Evolutionary conservation across 108 stramenopile genomes (phyloP).

Genomic region (Asterionellopsis glacialis): DNA sequence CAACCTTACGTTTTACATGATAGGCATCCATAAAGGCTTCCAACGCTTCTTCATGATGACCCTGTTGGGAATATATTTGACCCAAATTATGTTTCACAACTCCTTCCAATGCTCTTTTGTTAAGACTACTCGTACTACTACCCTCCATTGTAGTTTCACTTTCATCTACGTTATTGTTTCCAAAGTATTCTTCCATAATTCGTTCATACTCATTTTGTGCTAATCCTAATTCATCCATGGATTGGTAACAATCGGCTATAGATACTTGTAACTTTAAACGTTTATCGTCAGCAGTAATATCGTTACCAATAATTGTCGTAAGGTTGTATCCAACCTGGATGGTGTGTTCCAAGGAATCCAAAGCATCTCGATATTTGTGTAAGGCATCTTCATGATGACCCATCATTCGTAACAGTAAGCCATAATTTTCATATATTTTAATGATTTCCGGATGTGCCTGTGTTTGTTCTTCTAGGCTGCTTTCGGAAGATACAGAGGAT

Average conservation of each 20-base stretch:
- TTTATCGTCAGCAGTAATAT: conserved; percentile 1
- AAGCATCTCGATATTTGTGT: conserved; percentile 40
- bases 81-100: conserved; percentile 44
- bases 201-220: conserved; percentile 24
- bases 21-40: conserved; percentile 21
- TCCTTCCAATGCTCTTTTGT: conserved; percentile 23
- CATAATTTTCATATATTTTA: conserved; percentile 46
- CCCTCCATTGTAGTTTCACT: not conserved
- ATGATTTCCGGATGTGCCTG: conserved; percentile 22
- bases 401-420: conserved; percentile 31
- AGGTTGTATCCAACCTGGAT: no score
- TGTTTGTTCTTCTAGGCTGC: conserved; percentile 7
- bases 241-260: conserved; percentile 28
- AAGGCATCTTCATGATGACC: conserved; percentile 30
- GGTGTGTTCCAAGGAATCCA: not conserved
- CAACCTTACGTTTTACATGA: conserved; percentile 21
- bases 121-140: not conserved
- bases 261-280: conserved; percentile 26
- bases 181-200: conserved; percentile 1
- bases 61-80: conserved; percentile 24
- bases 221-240: conserved; percentile 22
- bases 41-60: conserved; percentile 27
- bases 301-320: no score
- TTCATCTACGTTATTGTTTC: not conserved
- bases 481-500: no score